Evolutionary conservation across 108 stramenopile species (phyloP), one percentile per base, ranked within the genome.

Genomic region (Cyclotella cryptica): DNA sequence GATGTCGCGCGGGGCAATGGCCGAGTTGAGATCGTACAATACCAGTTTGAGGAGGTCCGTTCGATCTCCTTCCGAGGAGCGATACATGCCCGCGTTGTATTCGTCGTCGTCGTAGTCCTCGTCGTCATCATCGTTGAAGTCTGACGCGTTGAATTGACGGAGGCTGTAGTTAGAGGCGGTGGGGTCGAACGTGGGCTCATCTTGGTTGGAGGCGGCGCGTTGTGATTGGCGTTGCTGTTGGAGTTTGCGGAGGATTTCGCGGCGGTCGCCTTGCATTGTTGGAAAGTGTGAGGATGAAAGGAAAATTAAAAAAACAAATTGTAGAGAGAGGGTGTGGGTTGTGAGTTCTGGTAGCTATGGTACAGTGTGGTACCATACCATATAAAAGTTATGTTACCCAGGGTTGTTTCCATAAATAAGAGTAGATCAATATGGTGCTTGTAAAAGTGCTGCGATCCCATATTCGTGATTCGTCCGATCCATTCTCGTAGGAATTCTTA

Each of bases 1-100:
- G n/a, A 58, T 27, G 28, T 83, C 74, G 19, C 77, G 72, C 0
- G 85, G 85, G 15, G 85, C 81, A 43, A 86, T 83, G 51, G 81
- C 78, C 0, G 85, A 86, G 52, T 86, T 86, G 4, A 86, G 73
- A 65, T 86, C 85, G 41, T 86, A 86, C 19, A 86, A 69, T 17
- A 86, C 66, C 18, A 86, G 69, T 47, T 80, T 79, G 19, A 86
- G 68, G 9, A 78, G 26, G 27, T 86, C 85, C 11, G 67, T 72
- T 18, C 78, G 72, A 26, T 82, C 64, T 1, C 43, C 26, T 30
- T 81, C 53, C 35, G 64, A 45, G 47, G 40, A 40, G 2, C n/a
- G 6, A 11, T 59, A 7, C 11, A 17, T 72, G 13, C 1, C 3
- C 6, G 3, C 49, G 17, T 17, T 19, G 35, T n/a, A 19, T n/a